Base-by-base conservation (phyloP, 495 filamentous ascomycete species). In the Sphaerosporella brunnea region DNA sequence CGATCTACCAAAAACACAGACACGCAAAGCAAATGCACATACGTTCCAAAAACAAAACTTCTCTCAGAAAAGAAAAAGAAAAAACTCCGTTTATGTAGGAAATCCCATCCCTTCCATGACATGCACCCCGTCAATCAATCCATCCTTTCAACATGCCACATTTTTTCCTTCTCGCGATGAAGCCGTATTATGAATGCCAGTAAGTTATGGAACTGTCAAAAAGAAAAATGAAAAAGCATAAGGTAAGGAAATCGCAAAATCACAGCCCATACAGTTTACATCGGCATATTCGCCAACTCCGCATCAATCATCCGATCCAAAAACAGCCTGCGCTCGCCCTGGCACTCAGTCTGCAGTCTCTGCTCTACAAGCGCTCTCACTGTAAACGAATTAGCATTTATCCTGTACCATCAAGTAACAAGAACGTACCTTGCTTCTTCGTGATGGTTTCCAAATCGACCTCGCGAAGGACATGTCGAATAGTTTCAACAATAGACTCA, bases 391-490 rank as follows among this genome's bases (percentile, higher is more conserved):
- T 58, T 43, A 60, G 36, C 24, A 28, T 47, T n/a, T 58, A 60
- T 61, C 48, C 43, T 61, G 38, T 52, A 36, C 47, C 23, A 38
- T 11, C 47, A 13, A 3, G 16, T 30, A 16, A 36, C 9, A 19
- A 36, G 23, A 36, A 62, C 67, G 66, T 66, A 69, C 78, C 70
- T 70, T 96, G 90, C 67, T 96, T 97, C 76, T 97, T 97, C 15
- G 90, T 97, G 25, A 97, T 84, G 13, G 71, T 87, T 62, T 97
- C 90, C 18, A 97, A 66, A 65, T 97, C 86, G 2, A 94, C 86
- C 58, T 93, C 88, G n/a, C 72, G 66, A 50, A 97, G 67, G 58
- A 84, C 85, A 41, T 67, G 63, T 53, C 83, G 80, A 50, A 96
- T 84, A 9, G 81, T 80, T 45, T 93, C 83, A 35, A 81, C 68